Evolutionary conservation across 129 eudicot species (phyloP).

Genomic region (Escallonia rubra): DNA sequence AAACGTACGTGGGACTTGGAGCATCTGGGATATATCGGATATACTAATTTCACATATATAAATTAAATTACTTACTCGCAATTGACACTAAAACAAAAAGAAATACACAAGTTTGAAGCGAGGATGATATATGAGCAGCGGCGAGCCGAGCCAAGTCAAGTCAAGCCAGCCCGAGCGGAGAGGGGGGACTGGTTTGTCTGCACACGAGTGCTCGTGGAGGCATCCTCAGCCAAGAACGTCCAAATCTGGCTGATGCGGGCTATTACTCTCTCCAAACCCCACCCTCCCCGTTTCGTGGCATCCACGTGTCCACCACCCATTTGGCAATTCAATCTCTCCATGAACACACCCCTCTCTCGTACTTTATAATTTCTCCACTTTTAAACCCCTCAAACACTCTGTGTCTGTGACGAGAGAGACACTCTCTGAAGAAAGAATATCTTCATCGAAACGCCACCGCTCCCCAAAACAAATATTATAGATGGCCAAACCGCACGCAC

Average conservation of each 20-base stretch:
- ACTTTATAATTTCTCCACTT: conserved; percentile 14
- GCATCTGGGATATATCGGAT: too few relatives aligned
- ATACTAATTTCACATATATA: too few relatives aligned
- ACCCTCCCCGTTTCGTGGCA: conserved; percentile 1
- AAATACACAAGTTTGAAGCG: too few relatives aligned
- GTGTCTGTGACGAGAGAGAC: not conserved
- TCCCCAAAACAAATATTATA: not conserved
- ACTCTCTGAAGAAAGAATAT: conserved; percentile 14
- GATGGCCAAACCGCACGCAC: conserved; percentile 1
- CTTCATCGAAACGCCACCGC: conserved; percentile 39
- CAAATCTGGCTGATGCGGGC: conserved; percentile 11
- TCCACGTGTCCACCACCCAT: conserved; percentile 36
- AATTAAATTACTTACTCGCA: too few relatives aligned
- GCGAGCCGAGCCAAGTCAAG: not conserved
- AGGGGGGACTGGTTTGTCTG: not conserved
- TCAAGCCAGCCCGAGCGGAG: not conserved
- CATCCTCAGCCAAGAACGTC: conserved; percentile 34
- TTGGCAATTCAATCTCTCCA: conserved; percentile 21
- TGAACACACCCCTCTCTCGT: conserved; percentile 8
- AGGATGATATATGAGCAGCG: too few relatives aligned
- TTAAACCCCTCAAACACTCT: not conserved
- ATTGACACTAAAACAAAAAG: too few relatives aligned
- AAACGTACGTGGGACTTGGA: too few relatives aligned
- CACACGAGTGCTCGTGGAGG: conserved; percentile 4
- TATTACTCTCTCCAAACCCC: not conserved